Base-by-base conservation (phyloP, 2,329 filamentous ascomycete species). In the Cyphellophora attinorum region DNA sequence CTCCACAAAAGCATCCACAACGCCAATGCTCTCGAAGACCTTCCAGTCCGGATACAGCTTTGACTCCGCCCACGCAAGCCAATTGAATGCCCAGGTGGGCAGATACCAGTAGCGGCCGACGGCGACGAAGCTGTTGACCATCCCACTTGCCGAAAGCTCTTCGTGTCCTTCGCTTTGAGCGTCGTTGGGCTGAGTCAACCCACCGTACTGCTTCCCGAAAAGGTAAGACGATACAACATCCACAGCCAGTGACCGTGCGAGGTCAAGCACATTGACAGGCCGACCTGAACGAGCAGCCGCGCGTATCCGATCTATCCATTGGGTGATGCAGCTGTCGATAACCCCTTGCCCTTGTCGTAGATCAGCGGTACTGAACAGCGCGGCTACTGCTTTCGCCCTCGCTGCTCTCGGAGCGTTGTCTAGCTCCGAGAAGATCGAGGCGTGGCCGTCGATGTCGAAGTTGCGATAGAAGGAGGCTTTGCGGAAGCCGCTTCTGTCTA, bases 391-490 rank as follows among this genome's bases (percentile, higher is more conserved):
- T 47, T 72, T 72, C 10, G 66, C 67, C 29, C 70, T 52, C 3
- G 51, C 41, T 3, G 57, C 59, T 8, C 70, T 49, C 28, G 65
- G 53, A 3, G 55, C 56, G 3, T 50, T 52, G 36, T 64, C 58
- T 2, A 39, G 38, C 18, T 44, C 40, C 5, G 42, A 46, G 35
- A 76, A 76, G 21, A 76, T 67, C 1, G 68, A 70, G 17, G 60
- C 51, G 44, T 69, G 66, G 1, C 67, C 68, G 42, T 74, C 71
- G 12, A 74, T 68, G 38, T 74, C 67, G 44, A 75, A 75, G 42
- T 75, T 76, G 1, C 52, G 51, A 47, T 76, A 76, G 38, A 59
- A 65, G 1, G 50, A 44, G 1, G 67, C 59, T 47, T 76, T 76
- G 1, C 53, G 50, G 34, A 76, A 74, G 1, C 72, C 71, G 3